Base-by-base conservation (phyloP, 306 rosid species). In the Begonia masoniana region DNA sequence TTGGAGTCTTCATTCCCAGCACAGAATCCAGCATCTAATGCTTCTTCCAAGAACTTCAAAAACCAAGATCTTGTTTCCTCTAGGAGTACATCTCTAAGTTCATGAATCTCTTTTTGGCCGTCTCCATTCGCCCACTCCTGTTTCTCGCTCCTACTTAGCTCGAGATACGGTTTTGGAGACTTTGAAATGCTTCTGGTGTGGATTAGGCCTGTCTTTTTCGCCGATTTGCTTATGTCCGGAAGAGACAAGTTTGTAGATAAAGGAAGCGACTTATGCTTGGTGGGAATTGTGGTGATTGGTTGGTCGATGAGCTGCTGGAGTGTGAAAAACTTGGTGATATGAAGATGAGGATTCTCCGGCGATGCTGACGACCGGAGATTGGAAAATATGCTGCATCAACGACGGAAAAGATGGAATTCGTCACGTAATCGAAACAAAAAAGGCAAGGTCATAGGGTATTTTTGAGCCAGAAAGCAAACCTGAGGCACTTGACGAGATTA, bases 31-130 rank as follows among this genome's bases (percentile, higher is more conserved):
- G 61, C 56, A 62, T 86, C 92, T 72, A 91, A 45, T 50, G 84
- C 89, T 56, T 69, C 77, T 36, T 81, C 94, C 62, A 91, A 69
- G 78, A 81, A 86, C 31, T 62, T 79, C 67, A 91, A 62, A 75
- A 86, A 91, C 99, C 99, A 91, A 57, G 84, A 69, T 66, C 86
- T 73, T 68, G 92, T 79, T 80, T 91, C 88, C 47, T 64, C 71
- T 63, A 71, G 19, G 62, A 86, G 75, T 26, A 68, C 70, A 19
- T 77, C 83, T 71, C 70, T 76, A 26, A 83, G 65, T 36, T 83
- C 94, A 12, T 58, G 52, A 23, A 73, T 77, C 51, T 77, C 94
- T 69, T 81, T 81, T 46, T 63, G 49, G 26, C 88, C 54, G 45
- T 81, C 78, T 45, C 76, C 81, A 65, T 76, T 79, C 7, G 84